Evolutionary conservation across 768 basidiomycete genomes (phyloP), one percentile per base, ranked within the genome.

Genomic region (Serendipita sp.): DNA sequence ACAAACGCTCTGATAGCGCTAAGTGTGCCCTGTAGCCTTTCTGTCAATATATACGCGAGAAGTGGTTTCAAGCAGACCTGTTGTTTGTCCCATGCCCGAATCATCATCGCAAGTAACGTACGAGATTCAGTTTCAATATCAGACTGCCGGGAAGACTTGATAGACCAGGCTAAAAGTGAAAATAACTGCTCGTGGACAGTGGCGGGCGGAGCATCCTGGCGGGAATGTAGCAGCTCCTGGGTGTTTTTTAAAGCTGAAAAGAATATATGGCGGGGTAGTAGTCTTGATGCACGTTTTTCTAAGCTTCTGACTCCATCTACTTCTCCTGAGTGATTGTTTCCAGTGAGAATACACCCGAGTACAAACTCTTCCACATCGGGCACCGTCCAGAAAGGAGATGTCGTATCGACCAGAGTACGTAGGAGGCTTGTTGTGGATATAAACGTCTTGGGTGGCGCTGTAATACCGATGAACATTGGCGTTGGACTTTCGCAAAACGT

Each of bases 1-100:
- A 86, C 79, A 79, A 96, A 97, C 0, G 93, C 86, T 1, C 79
- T 72, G 64, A 89, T 82, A 8, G 82, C 75, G 37, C 10, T n/a
- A 8, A 10, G 10, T n/a, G 23, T 60, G 36, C 34, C 55, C 36
- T 27, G 10, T 29, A 60, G 10, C 10, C 8, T 15, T 29, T 60
- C 10, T 5, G 40, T 40, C 13, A 40, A 5, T 40, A 40, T 40
- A 27, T 43, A 33, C 15, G 43, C 44, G 23, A 46, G 18, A 16
- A 16, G 37, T 18, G 27, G 18, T n/a, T 40, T 40, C 13, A 13
- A 13, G 13, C 64, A 11, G 36, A 58, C 18, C 27, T n/a, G 31
- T n/a, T n/a, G 16, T 31, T 33, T 31, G 29, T 52, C 53, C 64
- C 64, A 63, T 36, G 34, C 27, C 45, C 34, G 16, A 10, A 60